A percentile compares a stretch with the other conserved stretches of the same genome.
Conservation (phyloP, 129 eudicot genomes). For the Helianthus tuberosus region DNA sequence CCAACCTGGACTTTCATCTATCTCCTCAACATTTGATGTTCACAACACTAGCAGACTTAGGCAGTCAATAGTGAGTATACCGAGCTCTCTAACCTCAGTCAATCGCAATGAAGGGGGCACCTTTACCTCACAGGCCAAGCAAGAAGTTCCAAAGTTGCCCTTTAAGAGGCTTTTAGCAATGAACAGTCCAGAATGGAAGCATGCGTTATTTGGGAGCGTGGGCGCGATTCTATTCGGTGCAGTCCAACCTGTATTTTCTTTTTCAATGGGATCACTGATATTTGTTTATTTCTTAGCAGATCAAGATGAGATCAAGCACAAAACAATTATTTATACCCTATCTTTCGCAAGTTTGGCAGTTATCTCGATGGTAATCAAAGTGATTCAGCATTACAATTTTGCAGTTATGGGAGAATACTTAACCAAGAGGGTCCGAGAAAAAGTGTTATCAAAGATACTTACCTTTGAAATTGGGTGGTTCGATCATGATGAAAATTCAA, state of each 20-base stretch:
- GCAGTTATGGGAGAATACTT: conserved; percentile 90
- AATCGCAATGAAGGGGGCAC: conserved; percentile 19
- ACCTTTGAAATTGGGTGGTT: conserved; percentile 96
- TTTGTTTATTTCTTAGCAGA: conserved; percentile 66
- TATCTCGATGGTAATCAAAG: conserved; percentile 48
- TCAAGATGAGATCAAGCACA: conserved; percentile 62
- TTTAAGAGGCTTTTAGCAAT: conserved; percentile 70
- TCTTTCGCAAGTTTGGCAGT: conserved; percentile 61
- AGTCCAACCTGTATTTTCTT: conserved; percentile 70
- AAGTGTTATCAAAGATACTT: conserved; percentile 75
- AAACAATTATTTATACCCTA: conserved; percentile 58
- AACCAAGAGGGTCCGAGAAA: conserved; percentile 80
- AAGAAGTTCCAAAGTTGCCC: conserved; percentile 49
- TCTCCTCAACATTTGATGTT: conserved; percentile 11
- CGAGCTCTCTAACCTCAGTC: conserved; percentile 58
- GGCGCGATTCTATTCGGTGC: conserved; percentile 68
- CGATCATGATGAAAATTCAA: conserved; percentile 76
- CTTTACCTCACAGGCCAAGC: background rate
- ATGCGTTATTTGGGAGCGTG: conserved; percentile 57
- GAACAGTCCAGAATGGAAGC: conserved; percentile 87
- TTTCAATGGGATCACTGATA: conserved; percentile 72
- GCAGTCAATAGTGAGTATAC: conserved; percentile 16
- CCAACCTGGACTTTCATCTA: conserved; percentile 17
- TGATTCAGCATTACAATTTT: conserved; percentile 71
- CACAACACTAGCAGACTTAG: conserved; percentile 29